Evolutionary conservation across 2,329 filamentous ascomycete species (phyloP), one percentile per base, ranked within the genome.

Genomic region (Juglanconis juglandina): DNA sequence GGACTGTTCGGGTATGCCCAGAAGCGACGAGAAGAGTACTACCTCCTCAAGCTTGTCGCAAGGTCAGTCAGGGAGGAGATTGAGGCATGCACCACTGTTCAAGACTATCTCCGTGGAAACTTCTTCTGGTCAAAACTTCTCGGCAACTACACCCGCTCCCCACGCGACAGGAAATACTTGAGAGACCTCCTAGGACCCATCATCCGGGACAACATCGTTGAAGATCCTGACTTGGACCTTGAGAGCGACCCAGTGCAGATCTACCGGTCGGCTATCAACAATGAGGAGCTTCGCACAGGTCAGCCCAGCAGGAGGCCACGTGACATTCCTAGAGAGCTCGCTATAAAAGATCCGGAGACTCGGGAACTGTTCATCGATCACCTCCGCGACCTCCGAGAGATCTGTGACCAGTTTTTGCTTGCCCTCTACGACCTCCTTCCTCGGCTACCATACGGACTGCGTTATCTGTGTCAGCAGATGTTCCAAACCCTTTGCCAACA

Each of bases 231-330:
- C 5, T 80, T 99, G 39, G 94, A 99, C 71, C 81, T 99, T 33
- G 95, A 99, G 75, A 97, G 94, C 72, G 95, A 99, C 70, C 95
- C 95, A 0, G 89, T 98, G 80, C 94, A 98, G 68, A 99, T 99
- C 60, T 98, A 99, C 75, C 87, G 91, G 47, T 95, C 92, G 5
- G 88, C 92, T 13, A 96, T 99, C 76, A 98, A 96, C 77, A 96
- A 99, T 68, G 94, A 98, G 74, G 95, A 99, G 75, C 85, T 99
- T 32, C 88, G 92, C 17, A 99, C 95, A 0, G 95, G 95, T 4
- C 86, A 87, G 65, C 87, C 91, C 24, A 96, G 93, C 72, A 85
- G 84, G 53, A 85, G 95, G 64, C 90, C 87, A 39, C 86, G 91
- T 13, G 92, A 97, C 66, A 88, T 99, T 39, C 89, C 92, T 0